Base-by-base conservation (phyloP, 495 filamentous ascomycete genomes). In the Podospora conica region DNA sequence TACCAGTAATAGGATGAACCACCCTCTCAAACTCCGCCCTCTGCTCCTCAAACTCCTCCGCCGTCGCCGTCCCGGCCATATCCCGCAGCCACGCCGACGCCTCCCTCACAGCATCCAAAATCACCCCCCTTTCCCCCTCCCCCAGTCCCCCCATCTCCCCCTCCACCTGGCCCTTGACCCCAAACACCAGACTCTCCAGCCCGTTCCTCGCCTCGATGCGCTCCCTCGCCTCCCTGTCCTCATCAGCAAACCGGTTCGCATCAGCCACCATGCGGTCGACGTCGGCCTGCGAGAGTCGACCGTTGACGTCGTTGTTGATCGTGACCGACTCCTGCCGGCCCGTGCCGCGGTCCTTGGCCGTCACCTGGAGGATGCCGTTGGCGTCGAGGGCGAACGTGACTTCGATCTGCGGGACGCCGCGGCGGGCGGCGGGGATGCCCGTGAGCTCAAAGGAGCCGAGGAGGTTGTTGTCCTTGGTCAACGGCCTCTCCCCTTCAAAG, bases 141-240 rank as follows among this genome's bases (percentile, higher is more conserved):
- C 92, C 90, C 72, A 97, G 92, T 86, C 92, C 92, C 76, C 91
- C 90, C 76, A 93, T 92, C 59, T 96, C 88, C 64, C 93, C 93
- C 55, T 94, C 90, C 76, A 91, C 87, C 83, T 97, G 93, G 85
- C 94, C 96, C 87, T 96, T 97, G 74, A 97, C 88, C 61, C 89
- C 91, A 82, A 92, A 98, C 68, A 92, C 92, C 83, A 96, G 97
- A 60, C 91, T 96, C 85, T 98, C 95, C 53, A 98, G 91, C 62
- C 87, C 90, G 85, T 98, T 98, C 88, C 96, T 93, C 68, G 93
- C 92, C 79, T 91, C 87, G 73, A 97, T 93, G 76, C 91, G 90
- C 77, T 86, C 87, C 70, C 89, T 86, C 66, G 90, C 90, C 60
- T 91, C 92, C 83, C 94, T 93, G 83, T 98, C 95, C 80, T 97